Percentiles rank a stretch among this genome's conserved stretches.
Evolutionary conservation across 768 basidiomycete genomes (phyloP).

Genomic region (Mycena indigotica): DNA sequence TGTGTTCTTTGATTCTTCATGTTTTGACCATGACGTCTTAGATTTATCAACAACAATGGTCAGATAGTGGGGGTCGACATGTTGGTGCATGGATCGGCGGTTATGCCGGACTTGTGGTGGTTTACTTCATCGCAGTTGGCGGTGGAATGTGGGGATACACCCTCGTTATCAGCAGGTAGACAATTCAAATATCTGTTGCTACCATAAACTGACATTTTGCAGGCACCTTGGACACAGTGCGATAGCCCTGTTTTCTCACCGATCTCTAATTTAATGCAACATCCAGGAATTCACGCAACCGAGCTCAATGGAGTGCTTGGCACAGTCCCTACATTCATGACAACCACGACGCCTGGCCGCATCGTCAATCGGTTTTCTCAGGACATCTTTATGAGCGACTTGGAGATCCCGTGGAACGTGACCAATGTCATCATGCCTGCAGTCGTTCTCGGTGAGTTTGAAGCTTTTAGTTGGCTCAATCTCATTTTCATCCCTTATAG

Average conservation of each 20-base stretch:
- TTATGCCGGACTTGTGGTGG: not conserved
- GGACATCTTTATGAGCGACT: slow-evolving; percentile 16
- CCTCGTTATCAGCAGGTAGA: not conserved
- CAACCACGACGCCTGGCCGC: not conserved
- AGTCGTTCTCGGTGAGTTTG: not conserved
- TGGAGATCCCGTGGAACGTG: slow-evolving; percentile 1
- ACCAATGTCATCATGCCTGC: slow-evolving; percentile 1
- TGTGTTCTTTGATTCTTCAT: not conserved
- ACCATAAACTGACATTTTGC: not conserved
- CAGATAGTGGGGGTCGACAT: not conserved
- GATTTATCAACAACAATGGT: slow-evolving; percentile 10
- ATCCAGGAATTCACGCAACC: not conserved
- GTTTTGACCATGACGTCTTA: not conserved
- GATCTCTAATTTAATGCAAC: not conserved
- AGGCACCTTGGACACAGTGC: not conserved
- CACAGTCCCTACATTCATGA: not conserved
- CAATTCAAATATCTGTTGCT: too few species aligned
- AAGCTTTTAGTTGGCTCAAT: not conserved
- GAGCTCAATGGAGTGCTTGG: not conserved
- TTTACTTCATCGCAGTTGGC: not conserved
- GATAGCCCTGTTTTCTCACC: not conserved
- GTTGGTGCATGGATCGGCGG: slow-evolving; percentile 9
- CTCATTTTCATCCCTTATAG: not conserved
- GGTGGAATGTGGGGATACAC: not conserved
- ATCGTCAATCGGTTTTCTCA: slow-evolving; percentile 1